Evolutionary conservation across 208 protist genomes (phyloP), one percentile per base, ranked within the genome.

Genomic region (Leishmania lainsoni): DNA sequence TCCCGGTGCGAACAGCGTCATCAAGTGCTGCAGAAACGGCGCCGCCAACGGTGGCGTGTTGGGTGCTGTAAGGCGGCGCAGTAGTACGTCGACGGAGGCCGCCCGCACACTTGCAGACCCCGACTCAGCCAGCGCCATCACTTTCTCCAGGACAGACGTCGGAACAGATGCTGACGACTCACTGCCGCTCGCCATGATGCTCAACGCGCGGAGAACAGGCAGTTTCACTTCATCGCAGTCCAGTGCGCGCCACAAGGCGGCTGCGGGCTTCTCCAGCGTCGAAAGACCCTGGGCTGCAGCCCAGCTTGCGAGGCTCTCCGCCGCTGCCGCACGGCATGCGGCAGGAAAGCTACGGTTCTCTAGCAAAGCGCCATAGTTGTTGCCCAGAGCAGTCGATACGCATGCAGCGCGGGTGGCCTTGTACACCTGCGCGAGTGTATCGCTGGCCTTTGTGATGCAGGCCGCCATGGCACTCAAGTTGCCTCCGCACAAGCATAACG

Each of bases 251-350:
- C 78, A 86, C 10, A 86, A 65, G 5, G 72, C 61, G 16, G 78
- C 54, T 35, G 56, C 29, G 16, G 72, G 42, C 73, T 52, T 22
- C 54, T 81, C 73, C 51, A 81, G 35, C 6, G 59, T 42, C 16
- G 39, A 35, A 12, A 81, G 45, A 12, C 82, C 82, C 52, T 81
- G 72, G n/a, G 73, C 42, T 39, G 82, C 77, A 42, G 77, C 66
- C 82, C 82, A 86, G 70, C 59, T 32, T 22, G 82, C 77, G 17
- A 86, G 56, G 51, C 82, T 65, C 74, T 81, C 82, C 78, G 70
- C 61, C 10, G 82, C 82, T 9, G 82, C 82, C 56, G 74, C 82
- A 8, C 82, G 77, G 48, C 78, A 81, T 51, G 54, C 82, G 6
- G 12, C 59, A 16, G 82, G 73, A 39, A 81, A 56, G 39, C n/a